phyloP scores from a whole-genome alignment of 1,284 basidiomycete species.

The Violaceomyces palustris region DNA sequence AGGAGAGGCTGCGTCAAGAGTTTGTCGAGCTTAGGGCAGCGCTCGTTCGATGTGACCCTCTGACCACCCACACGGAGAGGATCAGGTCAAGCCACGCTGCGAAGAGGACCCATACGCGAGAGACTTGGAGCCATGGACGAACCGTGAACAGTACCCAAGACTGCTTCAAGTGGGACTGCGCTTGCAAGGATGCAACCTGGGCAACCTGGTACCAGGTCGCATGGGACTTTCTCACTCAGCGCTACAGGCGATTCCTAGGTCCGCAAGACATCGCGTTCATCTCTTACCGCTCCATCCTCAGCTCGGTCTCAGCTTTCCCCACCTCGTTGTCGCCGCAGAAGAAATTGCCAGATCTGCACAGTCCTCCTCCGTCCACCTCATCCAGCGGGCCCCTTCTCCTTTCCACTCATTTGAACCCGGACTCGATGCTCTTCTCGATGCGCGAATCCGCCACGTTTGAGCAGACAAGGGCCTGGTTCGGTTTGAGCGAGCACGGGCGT shows the following conservation, averaged over 20 bases:
- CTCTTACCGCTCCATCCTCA: background rate
- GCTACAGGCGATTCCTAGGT: background rate
- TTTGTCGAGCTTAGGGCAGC: background rate
- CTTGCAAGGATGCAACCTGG: background rate
- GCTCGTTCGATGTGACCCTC: background rate
- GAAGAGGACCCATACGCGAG: background rate
- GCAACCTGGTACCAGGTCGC: background rate
- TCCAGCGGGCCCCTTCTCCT: background rate
- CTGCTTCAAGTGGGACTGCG: background rate
- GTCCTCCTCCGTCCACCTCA: background rate
- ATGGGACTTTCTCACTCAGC: background rate
- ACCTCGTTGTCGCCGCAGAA: background rate
- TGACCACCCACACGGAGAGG: background rate
- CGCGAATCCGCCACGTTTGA: background rate
- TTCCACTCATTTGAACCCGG: background rate
- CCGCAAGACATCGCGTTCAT: background rate
- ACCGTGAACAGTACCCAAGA: background rate
- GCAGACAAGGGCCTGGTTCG: background rate
- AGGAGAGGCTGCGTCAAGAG: background rate
- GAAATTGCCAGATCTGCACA: background rate
- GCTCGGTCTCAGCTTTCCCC: background rate
- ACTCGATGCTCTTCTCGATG: constrained; percentile 1
- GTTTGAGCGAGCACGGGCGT: background rate
- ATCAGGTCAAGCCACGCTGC: background rate
- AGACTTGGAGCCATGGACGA: background rate